Evolutionary conservation across 768 basidiomycete genomes (phyloP).

Genomic region (Leccinum fibrillosum): DNA sequence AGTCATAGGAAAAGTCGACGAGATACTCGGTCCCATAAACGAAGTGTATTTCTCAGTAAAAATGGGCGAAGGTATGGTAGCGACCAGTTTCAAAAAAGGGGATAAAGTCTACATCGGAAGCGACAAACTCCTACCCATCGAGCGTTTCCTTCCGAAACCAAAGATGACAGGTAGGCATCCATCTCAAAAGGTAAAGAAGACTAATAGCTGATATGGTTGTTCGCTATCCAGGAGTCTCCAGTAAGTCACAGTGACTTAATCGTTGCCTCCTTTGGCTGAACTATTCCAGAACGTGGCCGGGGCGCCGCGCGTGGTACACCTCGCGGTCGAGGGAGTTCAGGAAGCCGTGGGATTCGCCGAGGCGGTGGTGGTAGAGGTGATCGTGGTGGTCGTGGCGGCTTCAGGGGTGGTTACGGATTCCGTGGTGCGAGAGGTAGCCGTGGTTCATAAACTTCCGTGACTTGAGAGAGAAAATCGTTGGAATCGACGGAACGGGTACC

Average conservation of each 20-base stretch:
- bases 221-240: slow-evolving; percentile 27
- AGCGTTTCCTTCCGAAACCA: slow-evolving; percentile 95
- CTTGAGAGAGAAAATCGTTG: not conserved
- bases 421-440: slow-evolving; percentile 47
- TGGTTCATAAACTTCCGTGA: slow-evolving; percentile 38
- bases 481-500: not conserved
- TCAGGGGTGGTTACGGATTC: slow-evolving; percentile 45
- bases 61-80: slow-evolving; percentile 95
- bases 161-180: slow-evolving; percentile 70
- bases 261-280: slow-evolving; percentile 26
- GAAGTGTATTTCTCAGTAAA: slow-evolving; percentile 98
- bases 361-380: slow-evolving; percentile 32
- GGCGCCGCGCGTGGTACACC: slow-evolving; percentile 28
- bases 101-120: slow-evolving; percentile 97
- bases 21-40: slow-evolving; percentile 99
- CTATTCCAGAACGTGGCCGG: slow-evolving; percentile 45
- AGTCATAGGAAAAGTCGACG: slow-evolving; percentile 94
- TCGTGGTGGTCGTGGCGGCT: slow-evolving; percentile 45
- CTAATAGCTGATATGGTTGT: not conserved
- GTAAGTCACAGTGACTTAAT: slow-evolving; percentile 4
- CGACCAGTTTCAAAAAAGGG: slow-evolving; percentile 92
- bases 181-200: slow-evolving; percentile 4
- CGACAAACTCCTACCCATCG: slow-evolving; percentile 96
- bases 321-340: slow-evolving; percentile 25
- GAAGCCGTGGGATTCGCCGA: slow-evolving; percentile 34